Evolutionary conservation across 1,284 basidiomycete species (phyloP).

Genomic region (Malassezia yamatoensis): DNA sequence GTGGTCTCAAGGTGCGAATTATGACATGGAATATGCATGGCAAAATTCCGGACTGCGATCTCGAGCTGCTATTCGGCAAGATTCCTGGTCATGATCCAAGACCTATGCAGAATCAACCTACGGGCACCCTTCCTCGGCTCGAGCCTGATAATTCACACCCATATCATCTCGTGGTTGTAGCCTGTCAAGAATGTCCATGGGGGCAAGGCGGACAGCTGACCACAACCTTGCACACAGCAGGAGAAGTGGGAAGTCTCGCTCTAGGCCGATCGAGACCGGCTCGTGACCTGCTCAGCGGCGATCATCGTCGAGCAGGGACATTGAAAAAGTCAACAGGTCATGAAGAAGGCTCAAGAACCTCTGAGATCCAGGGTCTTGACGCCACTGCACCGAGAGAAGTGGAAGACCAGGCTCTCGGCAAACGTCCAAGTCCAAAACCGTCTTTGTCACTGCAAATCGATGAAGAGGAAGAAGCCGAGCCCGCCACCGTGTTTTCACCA

Average conservation of each 20-base stretch:
- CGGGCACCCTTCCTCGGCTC: constrained; percentile 26
- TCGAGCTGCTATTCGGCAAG: constrained; percentile 62
- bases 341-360: not conserved
- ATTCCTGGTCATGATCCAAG: constrained; percentile 47
- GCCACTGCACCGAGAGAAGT: not conserved
- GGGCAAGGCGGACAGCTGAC: constrained; percentile 35
- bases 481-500: not conserved
- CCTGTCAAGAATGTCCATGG: constrained; percentile 56
- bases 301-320: not conserved
- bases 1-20: constrained; percentile 50
- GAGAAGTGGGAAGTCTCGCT: constrained; percentile 33
- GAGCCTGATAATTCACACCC: constrained; percentile 54
- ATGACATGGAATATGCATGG: constrained; percentile 53
- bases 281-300: constrained; percentile 11
- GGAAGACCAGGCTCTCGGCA: not conserved
- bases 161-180: constrained; percentile 69
- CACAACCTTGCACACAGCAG: constrained; percentile 36
- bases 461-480: not conserved
- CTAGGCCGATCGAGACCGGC: constrained; percentile 16
- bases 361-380: too few species aligned
- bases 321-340: not conserved
- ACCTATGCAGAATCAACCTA: not conserved
- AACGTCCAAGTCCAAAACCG: not conserved
- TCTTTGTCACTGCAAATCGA: not conserved
- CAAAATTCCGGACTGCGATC: constrained; percentile 58